phyloP scores from a whole-genome alignment of 2,329 filamentous ascomycete species.

The Gaeumannomyces tritici region DNA sequence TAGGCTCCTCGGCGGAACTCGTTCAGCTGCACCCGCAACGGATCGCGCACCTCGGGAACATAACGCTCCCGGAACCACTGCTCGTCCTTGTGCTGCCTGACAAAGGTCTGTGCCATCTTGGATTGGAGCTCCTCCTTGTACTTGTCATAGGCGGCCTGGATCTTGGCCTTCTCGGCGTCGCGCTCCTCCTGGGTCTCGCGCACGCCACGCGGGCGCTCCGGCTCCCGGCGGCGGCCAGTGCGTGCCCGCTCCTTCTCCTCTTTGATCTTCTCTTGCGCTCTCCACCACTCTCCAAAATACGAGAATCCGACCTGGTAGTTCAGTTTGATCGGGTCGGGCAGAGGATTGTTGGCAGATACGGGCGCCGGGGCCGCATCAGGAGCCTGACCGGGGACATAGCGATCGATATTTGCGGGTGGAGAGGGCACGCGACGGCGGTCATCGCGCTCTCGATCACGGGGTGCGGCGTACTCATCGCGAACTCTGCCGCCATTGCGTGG shows the following conservation, averaged over 20 bases:
- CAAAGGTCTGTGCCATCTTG: conserved; percentile 81
- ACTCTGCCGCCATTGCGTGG: conserved; percentile 50
- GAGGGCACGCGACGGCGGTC: conserved; percentile 53
- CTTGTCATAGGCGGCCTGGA: conserved; percentile 58
- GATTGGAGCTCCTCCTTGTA: conserved; percentile 62
- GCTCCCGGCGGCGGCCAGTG: conserved; percentile 58
- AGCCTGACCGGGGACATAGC: conserved; percentile 72
- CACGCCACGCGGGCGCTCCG: conserved; percentile 48
- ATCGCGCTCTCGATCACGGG: conserved; percentile 39
- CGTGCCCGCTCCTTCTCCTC: conserved; percentile 66
- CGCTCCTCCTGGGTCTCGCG: conserved; percentile 54
- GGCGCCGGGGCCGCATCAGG: conserved; percentile 34
- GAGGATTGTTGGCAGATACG: conserved; percentile 41
- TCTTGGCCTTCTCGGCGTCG: conserved; percentile 69
- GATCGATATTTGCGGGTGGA: conserved; percentile 65
- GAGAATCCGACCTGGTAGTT: conserved; percentile 79
- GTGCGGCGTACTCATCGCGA: conserved; percentile 50
- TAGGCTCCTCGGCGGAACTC: conserved; percentile 73
- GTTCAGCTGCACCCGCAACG: conserved; percentile 64
- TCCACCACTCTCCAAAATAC: conserved; percentile 82
- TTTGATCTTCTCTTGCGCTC: conserved; percentile 71
- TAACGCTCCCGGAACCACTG: conserved; percentile 99
- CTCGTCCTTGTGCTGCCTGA: conserved; percentile 84
- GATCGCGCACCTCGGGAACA: conserved; percentile 69
- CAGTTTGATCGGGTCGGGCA: conserved; percentile 62